Evolutionary conservation across 768 basidiomycete genomes (phyloP).

Genomic region (Fistulinella prunicolor): DNA sequence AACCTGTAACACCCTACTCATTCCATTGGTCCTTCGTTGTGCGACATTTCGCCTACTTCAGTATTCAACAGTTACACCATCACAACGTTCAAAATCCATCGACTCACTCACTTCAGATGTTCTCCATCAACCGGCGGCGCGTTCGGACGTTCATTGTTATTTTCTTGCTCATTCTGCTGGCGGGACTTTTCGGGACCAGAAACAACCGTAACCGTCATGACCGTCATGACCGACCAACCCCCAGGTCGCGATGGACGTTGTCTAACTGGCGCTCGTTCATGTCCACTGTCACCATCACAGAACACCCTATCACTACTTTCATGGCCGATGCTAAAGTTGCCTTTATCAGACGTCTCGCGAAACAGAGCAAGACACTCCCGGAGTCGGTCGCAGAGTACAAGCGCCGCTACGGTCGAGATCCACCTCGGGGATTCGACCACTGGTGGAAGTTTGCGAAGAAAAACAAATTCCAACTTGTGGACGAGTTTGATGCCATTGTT

Average conservation of each 20-base stretch:
- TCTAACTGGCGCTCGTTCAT: conserved; percentile 22
- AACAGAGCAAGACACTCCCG: conserved; percentile 77
- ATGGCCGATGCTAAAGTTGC: conserved; percentile 80
- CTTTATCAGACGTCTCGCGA: conserved; percentile 60
- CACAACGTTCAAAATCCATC: no score
- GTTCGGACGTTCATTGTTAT: conserved; percentile 44
- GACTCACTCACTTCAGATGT: conserved; percentile 11
- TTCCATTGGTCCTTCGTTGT: no score
- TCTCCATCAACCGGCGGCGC: conserved; percentile 16
- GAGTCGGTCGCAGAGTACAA: conserved; percentile 83
- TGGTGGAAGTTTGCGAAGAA: conserved; percentile 84
- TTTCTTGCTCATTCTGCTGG: conserved; percentile 48
- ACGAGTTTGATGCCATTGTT: conserved; percentile 84
- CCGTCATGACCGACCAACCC: no score
- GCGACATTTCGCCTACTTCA: no score
- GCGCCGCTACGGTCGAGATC: conserved; percentile 69
- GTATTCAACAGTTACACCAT: no score
- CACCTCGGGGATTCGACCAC: conserved; percentile 86
- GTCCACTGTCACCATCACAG: conserved; percentile 4
- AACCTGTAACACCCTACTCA: no score
- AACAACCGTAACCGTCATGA: no score
- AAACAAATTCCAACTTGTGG: conserved; percentile 73
- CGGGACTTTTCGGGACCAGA: no score
- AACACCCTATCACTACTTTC: conserved; percentile 82
- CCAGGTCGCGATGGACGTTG: no score